phyloP scores from a whole-genome alignment of 208 protist genomes.

The Novymonas esmeraldas region DNA sequence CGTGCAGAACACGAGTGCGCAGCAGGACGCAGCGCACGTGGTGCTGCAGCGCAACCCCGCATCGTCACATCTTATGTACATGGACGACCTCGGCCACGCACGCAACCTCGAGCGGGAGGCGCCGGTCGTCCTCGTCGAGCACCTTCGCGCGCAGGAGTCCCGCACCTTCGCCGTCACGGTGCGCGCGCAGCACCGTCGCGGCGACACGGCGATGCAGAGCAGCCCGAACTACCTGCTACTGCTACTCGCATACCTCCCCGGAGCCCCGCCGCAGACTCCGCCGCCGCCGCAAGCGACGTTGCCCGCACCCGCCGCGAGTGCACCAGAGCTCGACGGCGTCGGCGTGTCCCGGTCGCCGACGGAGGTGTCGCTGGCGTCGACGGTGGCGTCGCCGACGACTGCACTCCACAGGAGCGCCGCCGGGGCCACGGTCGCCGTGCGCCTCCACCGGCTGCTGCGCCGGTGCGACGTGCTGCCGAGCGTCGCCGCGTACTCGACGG shows the following conservation, averaged over 20 bases:
- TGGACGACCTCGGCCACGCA: conserved; percentile 49
- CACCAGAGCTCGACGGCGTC: background rate
- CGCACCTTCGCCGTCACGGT: conserved; percentile 48
- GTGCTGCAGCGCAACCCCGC: conserved; percentile 71
- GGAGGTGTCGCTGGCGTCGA: background rate
- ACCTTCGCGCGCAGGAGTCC: conserved; percentile 48
- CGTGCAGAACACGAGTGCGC: conserved; percentile 61
- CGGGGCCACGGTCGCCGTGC: conserved; percentile 22
- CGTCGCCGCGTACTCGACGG: conserved; percentile 62
- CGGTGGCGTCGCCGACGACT: background rate
- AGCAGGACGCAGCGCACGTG: conserved; percentile 60
- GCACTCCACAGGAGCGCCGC: background rate
- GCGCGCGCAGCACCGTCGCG: conserved; percentile 61
- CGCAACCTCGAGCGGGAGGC: conserved; percentile 51
- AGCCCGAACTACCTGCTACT: conserved; percentile 62
- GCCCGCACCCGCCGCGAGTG: background rate
- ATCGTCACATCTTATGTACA: conserved; percentile 70
- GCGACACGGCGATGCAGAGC: conserved; percentile 42
- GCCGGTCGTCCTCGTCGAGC: conserved; percentile 46
- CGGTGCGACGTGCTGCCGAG: conserved; percentile 66
- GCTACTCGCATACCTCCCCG: conserved; percentile 59
- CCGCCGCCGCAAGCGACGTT: background rate
- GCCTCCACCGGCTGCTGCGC: conserved; percentile 78
- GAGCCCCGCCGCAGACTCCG: conserved; percentile 4
- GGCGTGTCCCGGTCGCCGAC: background rate